phyloP scores from a whole-genome alignment of 345 rosid species.

The Corymbia maculata region DNA sequence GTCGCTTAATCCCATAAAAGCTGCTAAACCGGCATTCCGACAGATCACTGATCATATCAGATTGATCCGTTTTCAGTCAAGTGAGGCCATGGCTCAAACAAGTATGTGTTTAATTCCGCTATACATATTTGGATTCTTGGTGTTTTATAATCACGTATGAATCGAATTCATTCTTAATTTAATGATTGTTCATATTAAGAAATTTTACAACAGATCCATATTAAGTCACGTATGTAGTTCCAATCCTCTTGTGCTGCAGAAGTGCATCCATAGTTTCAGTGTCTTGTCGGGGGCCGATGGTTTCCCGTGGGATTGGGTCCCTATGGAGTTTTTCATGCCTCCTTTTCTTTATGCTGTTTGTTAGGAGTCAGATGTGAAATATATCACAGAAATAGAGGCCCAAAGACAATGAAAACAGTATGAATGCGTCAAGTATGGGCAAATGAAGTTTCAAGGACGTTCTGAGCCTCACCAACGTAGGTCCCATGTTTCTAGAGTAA shows the following conservation, averaged over 20 bases:
- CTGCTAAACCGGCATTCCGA: too few relatives aligned
- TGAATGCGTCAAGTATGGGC: background rate
- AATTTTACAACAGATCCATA: background rate
- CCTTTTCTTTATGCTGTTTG: background rate
- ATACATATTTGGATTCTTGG: too few relatives aligned
- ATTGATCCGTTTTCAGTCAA: too few relatives aligned
- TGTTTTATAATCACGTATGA: too few relatives aligned
- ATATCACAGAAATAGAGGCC: background rate
- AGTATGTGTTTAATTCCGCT: too few relatives aligned
- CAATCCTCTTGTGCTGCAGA: background rate
- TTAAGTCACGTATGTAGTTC: background rate
- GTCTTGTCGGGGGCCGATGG: background rate
- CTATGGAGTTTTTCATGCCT: background rate
- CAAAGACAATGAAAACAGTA: too few relatives aligned
- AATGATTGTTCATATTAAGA: too few relatives aligned
- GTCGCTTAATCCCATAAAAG: too few relatives aligned
- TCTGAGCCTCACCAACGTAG: background rate
- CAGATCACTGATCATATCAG: too few relatives aligned
- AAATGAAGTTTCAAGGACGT: background rate
- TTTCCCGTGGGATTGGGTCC: constrained; percentile 4
- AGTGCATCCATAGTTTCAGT: background rate
- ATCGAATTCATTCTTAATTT: too few relatives aligned
- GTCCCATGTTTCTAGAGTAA: background rate
- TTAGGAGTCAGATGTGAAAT: background rate
- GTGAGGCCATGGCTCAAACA: too few relatives aligned